phyloP scores from a whole-genome alignment of 1,284 basidiomycete species.

The Trichosporon sp. region DNA sequence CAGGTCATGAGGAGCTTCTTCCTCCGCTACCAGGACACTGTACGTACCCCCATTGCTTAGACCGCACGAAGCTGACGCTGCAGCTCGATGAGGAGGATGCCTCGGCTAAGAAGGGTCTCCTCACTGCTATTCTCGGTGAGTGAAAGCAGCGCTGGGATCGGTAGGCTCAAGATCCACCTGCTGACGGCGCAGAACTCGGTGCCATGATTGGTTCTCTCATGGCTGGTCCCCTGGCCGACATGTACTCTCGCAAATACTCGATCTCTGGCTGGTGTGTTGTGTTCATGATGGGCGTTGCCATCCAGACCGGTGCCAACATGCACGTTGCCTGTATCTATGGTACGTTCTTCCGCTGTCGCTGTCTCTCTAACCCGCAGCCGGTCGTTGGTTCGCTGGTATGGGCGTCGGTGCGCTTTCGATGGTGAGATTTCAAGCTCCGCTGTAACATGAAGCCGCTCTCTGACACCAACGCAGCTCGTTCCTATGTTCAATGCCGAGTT shows the following conservation, averaged over 20 bases:
- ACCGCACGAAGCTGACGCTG: background rate
- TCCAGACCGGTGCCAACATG: slow-evolving; percentile 39
- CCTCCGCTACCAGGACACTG: slow-evolving; percentile 31
- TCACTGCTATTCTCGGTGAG: slow-evolving; percentile 40
- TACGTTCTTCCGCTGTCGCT: slow-evolving; percentile 10
- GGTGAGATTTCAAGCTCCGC: background rate
- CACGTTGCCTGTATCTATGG: slow-evolving; percentile 41
- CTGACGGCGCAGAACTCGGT: slow-evolving; percentile 32
- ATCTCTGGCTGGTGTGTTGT: slow-evolving; percentile 45
- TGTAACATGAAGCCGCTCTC: background rate
- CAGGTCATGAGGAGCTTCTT: slow-evolving; percentile 45
- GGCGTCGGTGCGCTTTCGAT: slow-evolving; percentile 47
- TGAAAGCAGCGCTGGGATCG: no score
- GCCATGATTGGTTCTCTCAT: slow-evolving; percentile 42
- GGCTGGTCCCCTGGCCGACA: slow-evolving; percentile 43
- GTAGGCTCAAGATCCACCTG: no score
- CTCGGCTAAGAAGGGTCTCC: slow-evolving; percentile 28
- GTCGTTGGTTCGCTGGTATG: slow-evolving; percentile 46
- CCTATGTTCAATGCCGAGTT: slow-evolving; percentile 67
- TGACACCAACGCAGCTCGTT: slow-evolving; percentile 22
- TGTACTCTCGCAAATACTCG: slow-evolving; percentile 41
- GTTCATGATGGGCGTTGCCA: slow-evolving; percentile 42
- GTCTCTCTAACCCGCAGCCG: slow-evolving; percentile 8
- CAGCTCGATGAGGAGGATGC: slow-evolving; percentile 15
- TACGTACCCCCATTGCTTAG: slow-evolving; percentile 14